Evolutionary conservation across 2,329 filamentous ascomycete species (phyloP).

Genomic region (Mollisia scopiformis): DNA sequence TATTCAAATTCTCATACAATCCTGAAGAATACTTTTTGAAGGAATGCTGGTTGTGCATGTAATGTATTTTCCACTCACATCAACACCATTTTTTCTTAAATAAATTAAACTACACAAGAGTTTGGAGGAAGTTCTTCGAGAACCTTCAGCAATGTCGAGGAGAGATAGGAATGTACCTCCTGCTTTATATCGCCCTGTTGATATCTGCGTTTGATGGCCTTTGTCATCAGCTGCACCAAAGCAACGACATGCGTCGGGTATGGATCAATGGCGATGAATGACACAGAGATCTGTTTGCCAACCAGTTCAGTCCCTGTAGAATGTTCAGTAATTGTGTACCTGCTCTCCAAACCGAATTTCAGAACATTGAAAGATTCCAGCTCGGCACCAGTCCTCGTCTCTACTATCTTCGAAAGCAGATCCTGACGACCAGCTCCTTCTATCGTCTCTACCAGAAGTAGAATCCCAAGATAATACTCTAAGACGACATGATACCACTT

Average conservation of each 20-base stretch:
- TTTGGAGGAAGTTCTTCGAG: slow-evolving; percentile 32
- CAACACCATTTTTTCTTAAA: too few species aligned
- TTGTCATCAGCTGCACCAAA: slow-evolving; percentile 34
- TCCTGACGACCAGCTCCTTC: too few species aligned
- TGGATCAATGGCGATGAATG: slow-evolving; percentile 36
- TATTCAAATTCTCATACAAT: too few species aligned
- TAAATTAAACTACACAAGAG: too few species aligned
- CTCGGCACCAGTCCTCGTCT: too few species aligned
- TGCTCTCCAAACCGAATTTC: slow-evolving; percentile 27
- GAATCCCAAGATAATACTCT: too few species aligned
- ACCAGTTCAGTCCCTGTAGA: not conserved
- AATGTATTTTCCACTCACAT: too few species aligned
- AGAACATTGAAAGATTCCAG: too few species aligned
- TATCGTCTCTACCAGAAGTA: too few species aligned
- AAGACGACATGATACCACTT: slow-evolving; percentile 38
- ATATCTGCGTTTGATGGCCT: slow-evolving; percentile 33
- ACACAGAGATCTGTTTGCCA: slow-evolving; percentile 16
- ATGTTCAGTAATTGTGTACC: slow-evolving; percentile 27
- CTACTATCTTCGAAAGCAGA: too few species aligned
- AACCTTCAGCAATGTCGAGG: slow-evolving; percentile 29
- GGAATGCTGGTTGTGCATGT: too few species aligned
- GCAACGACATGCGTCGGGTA: slow-evolving; percentile 38
- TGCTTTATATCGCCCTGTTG: slow-evolving; percentile 29
- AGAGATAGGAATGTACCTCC: slow-evolving; percentile 29
- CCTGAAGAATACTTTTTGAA: too few species aligned